Base-by-base conservation (phyloP, 2,329 filamentous ascomycete genomes). In the Paracorniculantispora psalliotae region DNA sequence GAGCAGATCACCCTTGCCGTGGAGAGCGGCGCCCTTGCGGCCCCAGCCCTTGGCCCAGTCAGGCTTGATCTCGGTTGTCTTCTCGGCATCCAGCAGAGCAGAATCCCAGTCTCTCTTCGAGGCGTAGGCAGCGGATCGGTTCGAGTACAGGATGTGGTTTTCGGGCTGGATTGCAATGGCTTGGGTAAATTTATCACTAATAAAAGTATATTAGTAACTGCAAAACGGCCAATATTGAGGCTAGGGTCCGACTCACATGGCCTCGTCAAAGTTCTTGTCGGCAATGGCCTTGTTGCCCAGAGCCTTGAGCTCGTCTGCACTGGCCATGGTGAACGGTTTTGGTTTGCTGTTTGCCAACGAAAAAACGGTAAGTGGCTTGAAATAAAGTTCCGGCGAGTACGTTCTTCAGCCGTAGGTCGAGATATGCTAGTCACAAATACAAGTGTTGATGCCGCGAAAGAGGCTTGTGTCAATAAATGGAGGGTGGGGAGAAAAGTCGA, bases 41-140 rank as follows among this genome's bases (percentile, higher is more conserved):
- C 90, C 88, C 89, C 91, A 97, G 65, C 94, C 94, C 78, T 97
- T 97, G 61, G 91, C 87, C 94, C 94, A 99, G 80, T 97, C 94
- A 13, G 93, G 89, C 81, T 99, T 97, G 73, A 99, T 80, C 76
- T 96, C 85, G 58, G 89, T 96, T 3, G 91, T 94, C 82, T 97
- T 97, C 71, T 88, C 88, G 60, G 94, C 94, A 81, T 99, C 94
- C 63, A 89, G 82, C 26, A 97, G 79, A 21, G 94, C 94, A 66
- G 88, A 83, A 63, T 89, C 80, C 81, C 90, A 99, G 61, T 97
- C 86, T 74, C 87, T 91, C 75, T 96, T 89, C 56, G 94, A 97
- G 47, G 93, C 91, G 71, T 96, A 85, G 48, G 85, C 86, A 59
- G 85, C 94, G 30, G 94, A 97, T 67, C 94, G 88, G 79, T 99